Evolutionary conservation across 352 stramenopile genomes (phyloP).

Genomic region (Phytopythium ostracodes): DNA sequence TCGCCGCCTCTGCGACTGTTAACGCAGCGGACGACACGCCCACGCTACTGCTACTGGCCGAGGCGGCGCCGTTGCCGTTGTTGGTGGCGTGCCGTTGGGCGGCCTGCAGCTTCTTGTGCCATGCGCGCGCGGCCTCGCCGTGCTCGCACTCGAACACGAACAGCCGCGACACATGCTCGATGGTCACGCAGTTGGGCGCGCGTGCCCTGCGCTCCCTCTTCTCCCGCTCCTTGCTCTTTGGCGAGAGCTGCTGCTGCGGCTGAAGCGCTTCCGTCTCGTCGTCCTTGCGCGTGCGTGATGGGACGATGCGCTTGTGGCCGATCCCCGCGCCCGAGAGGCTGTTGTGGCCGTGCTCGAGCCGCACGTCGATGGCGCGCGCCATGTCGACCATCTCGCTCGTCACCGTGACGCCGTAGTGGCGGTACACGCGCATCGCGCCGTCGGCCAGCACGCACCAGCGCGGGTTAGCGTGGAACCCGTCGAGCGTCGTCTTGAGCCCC

Average conservation of each 20-base stretch:
- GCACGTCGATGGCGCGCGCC: conserved; percentile 42
- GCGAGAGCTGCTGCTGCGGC: neutral
- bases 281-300: neutral
- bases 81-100: conserved; percentile 12
- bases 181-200: conserved; percentile 26
- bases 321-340: neutral
- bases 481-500: conserved; percentile 57
- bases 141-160: conserved; percentile 62
- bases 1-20: no score
- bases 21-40: neutral
- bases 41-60: neutral
- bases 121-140: conserved; percentile 31
- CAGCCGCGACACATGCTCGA: conserved; percentile 36
- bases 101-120: conserved; percentile 65
- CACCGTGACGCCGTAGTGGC: conserved; percentile 69
- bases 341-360: conserved; percentile 20
- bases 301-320: neutral
- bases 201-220: neutral
- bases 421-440: conserved; percentile 56
- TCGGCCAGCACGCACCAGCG: conserved; percentile 76
- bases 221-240: neutral
- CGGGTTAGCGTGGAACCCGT: conserved; percentile 51
- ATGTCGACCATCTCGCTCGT: conserved; percentile 58
- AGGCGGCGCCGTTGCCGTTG: neutral
- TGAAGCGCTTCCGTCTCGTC: neutral